Conservation (phyloP, 108 stramenopile genomes). For the Chaetoceros muelleri region DNA sequence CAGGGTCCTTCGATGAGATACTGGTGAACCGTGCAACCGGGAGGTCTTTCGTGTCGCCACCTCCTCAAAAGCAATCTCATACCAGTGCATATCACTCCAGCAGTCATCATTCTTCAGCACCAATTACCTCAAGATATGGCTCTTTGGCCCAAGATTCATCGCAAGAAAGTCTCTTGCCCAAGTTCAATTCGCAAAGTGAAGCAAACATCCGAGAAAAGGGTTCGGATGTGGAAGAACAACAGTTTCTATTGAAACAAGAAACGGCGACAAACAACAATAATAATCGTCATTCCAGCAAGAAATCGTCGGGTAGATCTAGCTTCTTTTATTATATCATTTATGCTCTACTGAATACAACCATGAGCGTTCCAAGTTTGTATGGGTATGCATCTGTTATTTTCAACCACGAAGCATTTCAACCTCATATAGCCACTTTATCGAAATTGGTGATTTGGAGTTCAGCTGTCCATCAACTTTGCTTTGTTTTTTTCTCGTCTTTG, state of each 20-base stretch:
- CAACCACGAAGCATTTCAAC: slow-evolving; percentile 48
- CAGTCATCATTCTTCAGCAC: neutral
- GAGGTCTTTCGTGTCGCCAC: too few relatives aligned
- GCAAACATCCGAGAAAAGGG: neutral
- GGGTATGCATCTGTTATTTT: slow-evolving; percentile 90
- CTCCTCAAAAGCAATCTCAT: neutral
- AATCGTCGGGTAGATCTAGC: slow-evolving; percentile 5
- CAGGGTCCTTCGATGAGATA: too few relatives aligned
- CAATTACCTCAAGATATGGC: neutral
- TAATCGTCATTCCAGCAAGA: too few relatives aligned
- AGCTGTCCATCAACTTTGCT: slow-evolving; percentile 83
- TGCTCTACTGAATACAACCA: slow-evolving; percentile 53
- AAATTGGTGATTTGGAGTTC: slow-evolving; percentile 80
- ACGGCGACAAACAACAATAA: too few relatives aligned
- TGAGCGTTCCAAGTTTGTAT: slow-evolving; percentile 70
- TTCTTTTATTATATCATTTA: slow-evolving; percentile 33
- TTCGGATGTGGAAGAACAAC: neutral
- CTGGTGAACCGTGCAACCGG: too few relatives aligned
- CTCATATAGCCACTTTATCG: slow-evolving; percentile 62
- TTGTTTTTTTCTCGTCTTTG: slow-evolving; percentile 63
- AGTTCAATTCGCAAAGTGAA: neutral
- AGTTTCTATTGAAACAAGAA: too few relatives aligned
- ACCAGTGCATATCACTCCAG: neutral
- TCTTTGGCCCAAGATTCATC: neutral
- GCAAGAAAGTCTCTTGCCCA: neutral